Evolutionary conservation across 768 basidiomycete species (phyloP).

Genomic region (Leccinum subtestaceum): DNA sequence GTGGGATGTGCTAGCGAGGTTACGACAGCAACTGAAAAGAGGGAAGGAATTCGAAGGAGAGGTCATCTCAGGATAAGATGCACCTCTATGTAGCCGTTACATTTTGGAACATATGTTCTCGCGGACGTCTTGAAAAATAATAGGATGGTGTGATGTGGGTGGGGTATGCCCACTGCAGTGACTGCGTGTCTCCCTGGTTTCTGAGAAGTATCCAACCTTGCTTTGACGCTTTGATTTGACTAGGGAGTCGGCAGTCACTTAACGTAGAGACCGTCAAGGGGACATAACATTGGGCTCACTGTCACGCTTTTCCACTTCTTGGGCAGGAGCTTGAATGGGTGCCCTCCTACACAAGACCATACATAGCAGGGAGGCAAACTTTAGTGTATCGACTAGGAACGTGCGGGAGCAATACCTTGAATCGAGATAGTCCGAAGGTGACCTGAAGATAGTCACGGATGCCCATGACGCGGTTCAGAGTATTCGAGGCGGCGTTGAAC

Average conservation of each 20-base stretch:
- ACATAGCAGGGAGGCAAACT: not conserved
- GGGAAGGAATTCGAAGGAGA: not conserved
- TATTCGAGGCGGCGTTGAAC: not conserved
- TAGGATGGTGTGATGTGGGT: not conserved
- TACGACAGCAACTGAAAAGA: not conserved
- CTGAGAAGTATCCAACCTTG: not conserved
- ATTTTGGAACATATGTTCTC: not conserved
- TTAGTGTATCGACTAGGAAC: not conserved
- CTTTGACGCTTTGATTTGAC: not conserved
- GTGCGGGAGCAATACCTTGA: not conserved
- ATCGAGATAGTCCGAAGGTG: not conserved
- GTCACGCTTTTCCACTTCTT: not conserved
- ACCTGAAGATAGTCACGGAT: not conserved
- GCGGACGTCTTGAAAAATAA: not conserved
- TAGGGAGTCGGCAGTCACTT: not conserved
- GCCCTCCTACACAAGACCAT: not conserved
- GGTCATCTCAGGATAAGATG: not conserved
- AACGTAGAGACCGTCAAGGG: not conserved
- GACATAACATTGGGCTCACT: not conserved
- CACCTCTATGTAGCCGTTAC: not conserved
- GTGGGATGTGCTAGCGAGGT: not conserved
- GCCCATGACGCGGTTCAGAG: not conserved
- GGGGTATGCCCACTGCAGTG: not conserved
- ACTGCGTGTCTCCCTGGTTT: not conserved
- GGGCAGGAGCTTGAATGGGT: not conserved